phyloP scores from a whole-genome alignment of 768 basidiomycete species.

The Boletus speciosus region DNA sequence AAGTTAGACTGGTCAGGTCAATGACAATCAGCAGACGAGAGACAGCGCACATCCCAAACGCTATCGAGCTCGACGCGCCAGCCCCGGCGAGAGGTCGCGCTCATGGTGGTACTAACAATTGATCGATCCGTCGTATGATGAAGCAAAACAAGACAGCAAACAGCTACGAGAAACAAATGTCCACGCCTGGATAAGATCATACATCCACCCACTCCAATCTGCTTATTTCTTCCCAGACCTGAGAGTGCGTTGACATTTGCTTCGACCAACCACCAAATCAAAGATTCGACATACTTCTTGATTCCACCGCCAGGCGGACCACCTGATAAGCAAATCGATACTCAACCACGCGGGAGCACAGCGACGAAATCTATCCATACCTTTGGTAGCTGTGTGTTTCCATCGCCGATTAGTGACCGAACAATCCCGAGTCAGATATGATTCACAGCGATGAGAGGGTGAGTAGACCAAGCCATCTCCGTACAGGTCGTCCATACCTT shows the following conservation, averaged over 20 bases:
- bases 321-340: conserved; percentile 36
- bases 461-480: background rate
- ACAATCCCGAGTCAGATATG: background rate
- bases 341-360: conserved; percentile 6
- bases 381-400: conserved; percentile 28
- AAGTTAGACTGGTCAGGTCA: background rate
- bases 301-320: conserved; percentile 72
- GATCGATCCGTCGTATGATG: background rate
- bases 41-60: conserved; percentile 27
- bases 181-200: conserved; percentile 1
- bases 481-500: conserved; percentile 45
- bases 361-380: conserved; percentile 12
- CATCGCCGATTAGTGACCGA: background rate
- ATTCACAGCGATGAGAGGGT: background rate
- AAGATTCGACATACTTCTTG: conserved; percentile 67
- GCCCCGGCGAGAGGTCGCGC: background rate
- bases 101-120: conserved; percentile 5
- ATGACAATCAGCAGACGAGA: background rate
- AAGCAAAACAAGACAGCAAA: background rate
- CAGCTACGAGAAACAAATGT: conserved; percentile 1
- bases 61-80: conserved; percentile 27
- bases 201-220: background rate
- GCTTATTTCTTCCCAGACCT: conserved; percentile 72
- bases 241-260: conserved; percentile 7
- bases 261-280: background rate